A percentile compares a stretch with the other conserved stretches of the same genome.
These are phyloP conservation scores for Chloranthus sessilifolius DNA, from an alignment of 164 flowering plant species.

Conservation along the genomic window DNA sequence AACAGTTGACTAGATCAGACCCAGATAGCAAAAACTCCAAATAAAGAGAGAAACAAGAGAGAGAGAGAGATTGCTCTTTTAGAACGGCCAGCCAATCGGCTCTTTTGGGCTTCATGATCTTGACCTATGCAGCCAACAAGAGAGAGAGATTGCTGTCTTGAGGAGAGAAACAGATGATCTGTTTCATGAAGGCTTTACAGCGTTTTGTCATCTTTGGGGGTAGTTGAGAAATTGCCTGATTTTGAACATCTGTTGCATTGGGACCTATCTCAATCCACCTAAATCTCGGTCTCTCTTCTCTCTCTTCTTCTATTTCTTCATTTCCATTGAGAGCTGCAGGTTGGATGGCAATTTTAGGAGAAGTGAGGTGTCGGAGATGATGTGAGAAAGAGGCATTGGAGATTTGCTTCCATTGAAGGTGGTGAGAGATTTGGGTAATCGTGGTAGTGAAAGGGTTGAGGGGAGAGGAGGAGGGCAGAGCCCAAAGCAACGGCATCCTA, in stretches of 20 bases:
- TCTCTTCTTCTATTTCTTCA: constrained; percentile 18
- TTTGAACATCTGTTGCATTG: constrained; percentile 43
- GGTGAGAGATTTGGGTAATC: constrained; percentile 2
- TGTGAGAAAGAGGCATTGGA: not conserved
- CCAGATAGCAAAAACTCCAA: no score
- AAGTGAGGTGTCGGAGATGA: not conserved
- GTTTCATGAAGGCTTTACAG: constrained; percentile 67
- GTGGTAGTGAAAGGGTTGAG: constrained; percentile 1
- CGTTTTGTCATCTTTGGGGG: constrained; percentile 62
- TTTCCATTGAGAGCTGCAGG: not conserved
- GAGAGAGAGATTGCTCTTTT: constrained; percentile 36
- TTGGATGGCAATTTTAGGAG: not conserved
- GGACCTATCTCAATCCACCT: constrained; percentile 54
- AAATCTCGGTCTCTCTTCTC: constrained; percentile 31
- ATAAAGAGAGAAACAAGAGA: not conserved
- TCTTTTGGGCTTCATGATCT: constrained; percentile 74
- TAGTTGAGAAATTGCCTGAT: constrained; percentile 43
- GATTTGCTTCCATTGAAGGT: not conserved
- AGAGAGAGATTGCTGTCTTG: constrained; percentile 28
- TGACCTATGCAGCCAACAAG: constrained; percentile 67
- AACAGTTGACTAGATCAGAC: no score
- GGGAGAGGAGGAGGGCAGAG: no score
- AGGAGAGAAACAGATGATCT: constrained; percentile 55
- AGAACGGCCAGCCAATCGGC: constrained; percentile 86
- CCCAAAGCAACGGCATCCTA: no score